phyloP scores from a whole-genome alignment of 177 flowering plant genomes.

The Vitis hybrid region DNA sequence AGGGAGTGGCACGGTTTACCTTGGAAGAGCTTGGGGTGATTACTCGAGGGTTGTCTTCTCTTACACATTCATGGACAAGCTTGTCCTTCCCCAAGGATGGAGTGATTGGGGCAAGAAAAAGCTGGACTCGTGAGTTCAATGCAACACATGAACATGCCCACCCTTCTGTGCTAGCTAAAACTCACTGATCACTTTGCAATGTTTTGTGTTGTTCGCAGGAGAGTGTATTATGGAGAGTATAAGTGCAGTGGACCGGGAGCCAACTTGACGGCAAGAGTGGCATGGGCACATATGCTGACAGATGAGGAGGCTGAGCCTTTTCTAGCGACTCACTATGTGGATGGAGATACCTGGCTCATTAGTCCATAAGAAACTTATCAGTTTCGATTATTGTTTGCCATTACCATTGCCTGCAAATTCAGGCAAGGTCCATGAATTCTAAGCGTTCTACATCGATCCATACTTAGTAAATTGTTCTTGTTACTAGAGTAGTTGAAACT shows the following conservation, averaged over 20 bases:
- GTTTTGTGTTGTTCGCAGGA: constrained; percentile 26
- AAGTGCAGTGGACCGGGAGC: constrained; percentile 76
- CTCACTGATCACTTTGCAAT: background rate
- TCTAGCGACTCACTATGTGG: constrained; percentile 44
- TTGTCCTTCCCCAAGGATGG: constrained; percentile 74
- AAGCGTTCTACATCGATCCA: background rate
- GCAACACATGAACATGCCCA: background rate
- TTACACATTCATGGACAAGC: constrained; percentile 58
- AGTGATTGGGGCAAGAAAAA: constrained; percentile 57
- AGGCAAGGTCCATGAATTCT: background rate
- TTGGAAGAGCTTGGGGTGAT: constrained; percentile 85
- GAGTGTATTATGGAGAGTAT: constrained; percentile 74
- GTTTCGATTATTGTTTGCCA: too few relatives aligned
- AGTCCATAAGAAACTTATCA: constrained; percentile 6
- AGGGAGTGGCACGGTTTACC: constrained; percentile 55
- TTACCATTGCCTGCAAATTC: too few relatives aligned
- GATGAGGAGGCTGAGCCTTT: constrained; percentile 65
- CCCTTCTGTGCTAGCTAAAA: background rate
- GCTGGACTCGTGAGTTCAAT: constrained; percentile 41
- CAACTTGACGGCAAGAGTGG: constrained; percentile 51
- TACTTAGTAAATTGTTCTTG: background rate
- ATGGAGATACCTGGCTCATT: constrained; percentile 62
- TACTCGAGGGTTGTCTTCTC: constrained; percentile 74
- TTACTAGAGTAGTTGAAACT: background rate
- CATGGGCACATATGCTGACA: constrained; percentile 54